Conservation (phyloP, 805 yeast species). For the Kodamaea jinghongensis region DNA sequence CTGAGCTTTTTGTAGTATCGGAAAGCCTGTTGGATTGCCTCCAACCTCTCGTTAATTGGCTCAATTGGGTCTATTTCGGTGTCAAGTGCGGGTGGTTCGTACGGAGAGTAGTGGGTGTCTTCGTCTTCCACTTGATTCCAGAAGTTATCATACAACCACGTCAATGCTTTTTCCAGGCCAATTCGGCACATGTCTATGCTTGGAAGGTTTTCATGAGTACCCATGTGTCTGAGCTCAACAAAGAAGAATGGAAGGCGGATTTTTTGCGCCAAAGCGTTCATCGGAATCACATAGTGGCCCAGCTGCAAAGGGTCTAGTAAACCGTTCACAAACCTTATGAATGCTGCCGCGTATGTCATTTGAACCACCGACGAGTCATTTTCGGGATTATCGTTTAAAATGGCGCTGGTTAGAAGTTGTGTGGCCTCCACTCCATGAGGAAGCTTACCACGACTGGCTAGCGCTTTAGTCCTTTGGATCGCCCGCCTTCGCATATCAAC, state of each 20-base stretch:
- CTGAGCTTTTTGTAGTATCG: constrained; percentile 51
- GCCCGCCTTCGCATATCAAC: constrained; percentile 43
- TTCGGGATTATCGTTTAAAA: constrained; percentile 21
- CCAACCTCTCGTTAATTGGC: constrained; percentile 7
- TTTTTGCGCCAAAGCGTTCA: constrained; percentile 68
- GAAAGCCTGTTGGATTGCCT: constrained; percentile 19
- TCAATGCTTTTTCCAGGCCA: constrained; percentile 58
- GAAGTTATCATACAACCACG: constrained; percentile 71
- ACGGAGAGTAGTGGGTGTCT: constrained; percentile 14
- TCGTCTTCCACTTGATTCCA: constrained; percentile 51
- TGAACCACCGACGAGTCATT: constrained; percentile 39
- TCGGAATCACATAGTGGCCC: constrained; percentile 71
- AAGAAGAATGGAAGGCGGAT: constrained; percentile 72
- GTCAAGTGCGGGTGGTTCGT: constrained; percentile 7
- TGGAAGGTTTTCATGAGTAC: constrained; percentile 88
- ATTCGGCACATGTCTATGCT: constrained; percentile 62
- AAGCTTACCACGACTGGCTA: constrained; percentile 56
- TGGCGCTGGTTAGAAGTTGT: constrained; percentile 51
- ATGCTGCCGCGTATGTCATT: constrained; percentile 65
- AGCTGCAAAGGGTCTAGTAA: constrained; percentile 83
- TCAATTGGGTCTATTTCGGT: neutral
- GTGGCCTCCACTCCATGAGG: constrained; percentile 77
- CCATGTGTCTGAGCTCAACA: constrained; percentile 86
- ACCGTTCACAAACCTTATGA: constrained; percentile 89
- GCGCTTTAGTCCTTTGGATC: constrained; percentile 50